A percentile compares a stretch with the other conserved stretches of the same genome.
phyloP scores from a whole-genome alignment of 306 rosid genomes.

The Abrus pulchellus region DNA sequence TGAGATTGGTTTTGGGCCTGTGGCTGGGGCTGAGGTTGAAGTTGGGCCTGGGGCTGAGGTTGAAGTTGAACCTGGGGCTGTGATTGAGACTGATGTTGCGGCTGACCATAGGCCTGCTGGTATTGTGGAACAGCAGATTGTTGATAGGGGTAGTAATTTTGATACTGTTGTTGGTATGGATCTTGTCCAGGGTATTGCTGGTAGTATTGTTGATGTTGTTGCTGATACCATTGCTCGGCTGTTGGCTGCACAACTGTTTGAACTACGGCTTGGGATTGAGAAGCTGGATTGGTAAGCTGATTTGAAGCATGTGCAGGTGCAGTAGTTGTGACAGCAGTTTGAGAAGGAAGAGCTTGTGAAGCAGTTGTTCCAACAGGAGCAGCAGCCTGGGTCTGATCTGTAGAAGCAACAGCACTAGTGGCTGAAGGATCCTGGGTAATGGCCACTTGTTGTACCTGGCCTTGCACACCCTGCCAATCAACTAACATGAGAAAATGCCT shows the following conservation, averaged over 20 bases:
- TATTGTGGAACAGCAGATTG: constrained; percentile 68
- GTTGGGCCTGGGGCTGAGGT: constrained; percentile 50
- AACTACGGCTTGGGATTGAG: constrained; percentile 70
- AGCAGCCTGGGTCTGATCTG: constrained; percentile 64
- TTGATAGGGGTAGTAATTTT: constrained; percentile 85
- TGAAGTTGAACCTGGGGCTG: constrained; percentile 53
- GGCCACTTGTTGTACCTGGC: constrained; percentile 72
- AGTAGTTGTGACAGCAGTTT: constrained; percentile 57
- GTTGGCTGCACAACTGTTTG: constrained; percentile 67
- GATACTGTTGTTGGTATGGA: constrained; percentile 91
- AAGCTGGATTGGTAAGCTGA: constrained; percentile 61
- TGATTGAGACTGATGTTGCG: constrained; percentile 53
- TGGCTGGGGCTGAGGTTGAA: constrained; percentile 53
- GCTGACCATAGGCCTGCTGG: constrained; percentile 73
- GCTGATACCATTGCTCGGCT: constrained; percentile 94
- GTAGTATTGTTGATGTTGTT: constrained; percentile 90
- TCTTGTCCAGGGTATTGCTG: constrained; percentile 96
- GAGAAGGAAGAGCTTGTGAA: constrained; percentile 71
- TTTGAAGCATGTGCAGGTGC: constrained; percentile 68
- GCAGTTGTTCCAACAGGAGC: constrained; percentile 54
- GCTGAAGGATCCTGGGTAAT: constrained; percentile 63
- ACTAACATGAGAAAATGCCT: constrained; percentile 42
- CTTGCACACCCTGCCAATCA: constrained; percentile 76
- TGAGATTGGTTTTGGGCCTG: constrained; percentile 55
- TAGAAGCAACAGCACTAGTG: constrained; percentile 55